A percentile compares a stretch with the other conserved stretches of the same genome.
Conservation (phyloP, 2,329 filamentous ascomycete genomes). For the Phialophora expanda region DNA sequence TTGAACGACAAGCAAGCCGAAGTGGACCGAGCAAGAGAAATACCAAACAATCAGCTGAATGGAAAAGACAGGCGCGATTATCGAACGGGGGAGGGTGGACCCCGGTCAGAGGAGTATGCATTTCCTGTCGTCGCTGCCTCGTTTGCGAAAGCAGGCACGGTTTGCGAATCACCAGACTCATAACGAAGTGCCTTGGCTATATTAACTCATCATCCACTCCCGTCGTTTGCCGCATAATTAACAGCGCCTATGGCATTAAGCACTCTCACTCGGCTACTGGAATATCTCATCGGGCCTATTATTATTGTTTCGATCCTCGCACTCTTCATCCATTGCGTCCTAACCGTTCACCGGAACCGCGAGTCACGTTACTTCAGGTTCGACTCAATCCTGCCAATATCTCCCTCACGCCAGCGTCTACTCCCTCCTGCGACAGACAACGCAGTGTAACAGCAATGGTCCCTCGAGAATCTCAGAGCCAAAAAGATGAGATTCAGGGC, state of each 20-base stretch:
- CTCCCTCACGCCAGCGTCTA: slow-evolving; percentile 12
- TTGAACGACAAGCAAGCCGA: not conserved
- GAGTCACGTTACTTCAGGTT: slow-evolving; percentile 24
- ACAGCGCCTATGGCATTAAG: slow-evolving; percentile 22
- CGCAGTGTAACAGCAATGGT: slow-evolving; percentile 19
- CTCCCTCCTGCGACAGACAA: not conserved
- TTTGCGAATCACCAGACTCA: not conserved
- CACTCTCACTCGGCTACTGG: slow-evolving; percentile 23
- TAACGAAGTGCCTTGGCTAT: not conserved
- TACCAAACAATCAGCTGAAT: not conserved
- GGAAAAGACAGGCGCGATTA: not conserved
- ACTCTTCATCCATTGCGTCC: slow-evolving; percentile 32
- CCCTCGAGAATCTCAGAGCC: not conserved
- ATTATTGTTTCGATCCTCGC: slow-evolving; percentile 35
- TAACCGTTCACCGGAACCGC: slow-evolving; percentile 25
- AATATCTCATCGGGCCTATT: slow-evolving; percentile 31
- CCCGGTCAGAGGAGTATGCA: not conserved
- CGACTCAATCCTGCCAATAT: slow-evolving; percentile 21
- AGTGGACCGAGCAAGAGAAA: not conserved
- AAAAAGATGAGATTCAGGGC: not conserved
- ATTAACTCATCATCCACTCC: not conserved
- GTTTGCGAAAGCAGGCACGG: slow-evolving; percentile 8
- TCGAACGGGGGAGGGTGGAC: not conserved
- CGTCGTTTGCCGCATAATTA: slow-evolving; percentile 8
- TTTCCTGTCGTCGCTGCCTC: not conserved